Base-by-base conservation (phyloP, 2,329 filamentous ascomycete genomes). In the Claviceps sp. region DNA sequence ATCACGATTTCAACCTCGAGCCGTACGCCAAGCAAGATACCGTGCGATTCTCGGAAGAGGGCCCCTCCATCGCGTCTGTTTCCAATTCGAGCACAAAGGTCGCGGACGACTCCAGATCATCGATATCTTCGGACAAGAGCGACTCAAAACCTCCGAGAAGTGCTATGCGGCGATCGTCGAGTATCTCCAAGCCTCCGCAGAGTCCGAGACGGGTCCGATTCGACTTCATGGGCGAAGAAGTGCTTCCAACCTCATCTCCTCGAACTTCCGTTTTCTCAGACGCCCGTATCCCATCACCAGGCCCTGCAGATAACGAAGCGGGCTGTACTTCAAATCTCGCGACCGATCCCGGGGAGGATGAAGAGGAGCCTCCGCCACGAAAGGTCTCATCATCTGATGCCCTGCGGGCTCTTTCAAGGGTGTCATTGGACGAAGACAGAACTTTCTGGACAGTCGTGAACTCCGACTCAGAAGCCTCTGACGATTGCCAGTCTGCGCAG, bases 201-300 rank as follows among this genome's bases (percentile, higher is more conserved):
- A 81, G 78, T 59, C 78, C 77, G n/a, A 73, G 80, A 34, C 73
- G 78, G 54, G 81, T 84, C 52, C 78, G 81, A 47, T 84, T 84
- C 56, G 74, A 81, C 40, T 74, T 83, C 46, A 73, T 74, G 61
- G 80, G 79, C 50, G 68, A 73, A 56, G 78, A 83, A 59, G 77
- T 84, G 39, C 66, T 81, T 53, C 78, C 80, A 19, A 81, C 79
- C 46, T 68, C 73, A 26, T 81, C 78, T 22, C 80, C 79, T 47
- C 70, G 72, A 55, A 56, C 62, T 52, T 58, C 66, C 52, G 62
- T 67, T 54, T 58, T 64, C 60, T 58, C 65, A 50, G 55, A 58
- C 42, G 61, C 60, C 7, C 58, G 60, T 52, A 55, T 62, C 50
- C 49, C 59, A 22, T 63, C 61, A 40, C 59, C 59, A 8, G 51